phyloP scores from a whole-genome alignment of 768 basidiomycete species.

The Sarcodon aspratus region DNA sequence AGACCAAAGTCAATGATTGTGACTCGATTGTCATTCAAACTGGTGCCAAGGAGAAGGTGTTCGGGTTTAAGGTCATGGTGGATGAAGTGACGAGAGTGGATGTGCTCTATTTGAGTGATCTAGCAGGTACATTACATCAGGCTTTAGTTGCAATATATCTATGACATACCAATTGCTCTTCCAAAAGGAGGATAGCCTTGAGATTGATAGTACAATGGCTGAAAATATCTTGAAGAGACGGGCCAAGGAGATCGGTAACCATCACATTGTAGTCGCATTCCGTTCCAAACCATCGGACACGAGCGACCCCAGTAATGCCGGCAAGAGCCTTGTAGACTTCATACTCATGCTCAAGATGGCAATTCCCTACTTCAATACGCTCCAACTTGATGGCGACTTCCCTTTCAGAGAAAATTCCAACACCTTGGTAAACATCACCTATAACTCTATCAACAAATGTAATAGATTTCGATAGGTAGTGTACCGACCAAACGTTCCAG shows the following conservation, averaged over 20 bases:
- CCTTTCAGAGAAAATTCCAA: constrained; percentile 99
- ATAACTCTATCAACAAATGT: constrained; percentile 2
- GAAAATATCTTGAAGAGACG: constrained; percentile 85
- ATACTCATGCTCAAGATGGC: constrained; percentile 98
- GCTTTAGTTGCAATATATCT: neutral
- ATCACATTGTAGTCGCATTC: constrained; percentile 99
- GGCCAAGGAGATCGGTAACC: constrained; percentile 94
- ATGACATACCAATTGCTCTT: constrained; percentile 11
- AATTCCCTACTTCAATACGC: constrained; percentile 99
- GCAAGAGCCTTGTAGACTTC: constrained; percentile 97
- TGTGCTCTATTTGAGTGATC: constrained; percentile 7
- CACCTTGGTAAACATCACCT: constrained; percentile 99
- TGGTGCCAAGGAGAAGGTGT: constrained; percentile 11
- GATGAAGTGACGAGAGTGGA: constrained; percentile 10
- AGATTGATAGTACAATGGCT: constrained; percentile 72
- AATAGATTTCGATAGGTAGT: neutral
- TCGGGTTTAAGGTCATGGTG: constrained; percentile 14
- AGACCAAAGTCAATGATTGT: too few species aligned
- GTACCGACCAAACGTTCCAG: constrained; percentile 87
- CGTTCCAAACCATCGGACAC: constrained; percentile 90
- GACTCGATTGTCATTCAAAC: too few species aligned
- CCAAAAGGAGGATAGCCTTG: constrained; percentile 14
- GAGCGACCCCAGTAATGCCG: constrained; percentile 96
- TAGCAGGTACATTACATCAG: neutral
- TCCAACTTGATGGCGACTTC: constrained; percentile 99